Evolutionary conservation across 495 filamentous ascomycete species (phyloP).

Genomic region (Xylaria curta): DNA sequence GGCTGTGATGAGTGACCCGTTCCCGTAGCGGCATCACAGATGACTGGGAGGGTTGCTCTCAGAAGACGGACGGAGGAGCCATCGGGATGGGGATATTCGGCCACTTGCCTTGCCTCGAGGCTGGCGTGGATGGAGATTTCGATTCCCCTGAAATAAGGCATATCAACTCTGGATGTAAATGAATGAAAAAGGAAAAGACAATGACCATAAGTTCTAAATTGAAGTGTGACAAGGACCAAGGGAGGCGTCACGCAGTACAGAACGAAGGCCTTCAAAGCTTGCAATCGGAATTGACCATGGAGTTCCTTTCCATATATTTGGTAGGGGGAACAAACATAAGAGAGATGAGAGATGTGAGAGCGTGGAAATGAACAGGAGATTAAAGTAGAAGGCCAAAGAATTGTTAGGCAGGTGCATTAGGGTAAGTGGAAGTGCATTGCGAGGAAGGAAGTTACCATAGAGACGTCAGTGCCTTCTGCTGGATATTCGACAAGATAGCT

Average conservation of each 20-base stretch:
- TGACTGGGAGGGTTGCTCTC: slow-evolving; percentile 24
- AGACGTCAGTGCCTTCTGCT: neutral
- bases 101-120: slow-evolving; percentile 40
- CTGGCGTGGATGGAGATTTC: slow-evolving; percentile 47
- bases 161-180: slow-evolving; percentile 32
- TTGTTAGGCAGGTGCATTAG: neutral
- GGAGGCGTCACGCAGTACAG: neutral
- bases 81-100: slow-evolving; percentile 61
- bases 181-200: neutral
- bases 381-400: neutral
- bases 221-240: neutral
- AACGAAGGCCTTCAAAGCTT: neutral
- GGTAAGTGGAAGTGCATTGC: neutral
- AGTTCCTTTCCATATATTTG: neutral
- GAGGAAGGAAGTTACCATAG: neutral
- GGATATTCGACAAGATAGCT: neutral
- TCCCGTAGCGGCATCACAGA: slow-evolving; percentile 12
- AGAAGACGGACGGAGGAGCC: slow-evolving; percentile 47
- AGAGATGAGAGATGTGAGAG: neutral
- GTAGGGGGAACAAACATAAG: neutral
- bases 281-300: neutral
- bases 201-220: neutral
- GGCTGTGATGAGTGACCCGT: slow-evolving; percentile 10
- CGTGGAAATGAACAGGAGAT: neutral
- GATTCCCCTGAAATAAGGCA: slow-evolving; percentile 57